Percentiles rank a stretch among this genome's conserved stretches.
Conservation (phyloP, 768 basidiomycete genomes). For the Suillus americanus region DNA sequence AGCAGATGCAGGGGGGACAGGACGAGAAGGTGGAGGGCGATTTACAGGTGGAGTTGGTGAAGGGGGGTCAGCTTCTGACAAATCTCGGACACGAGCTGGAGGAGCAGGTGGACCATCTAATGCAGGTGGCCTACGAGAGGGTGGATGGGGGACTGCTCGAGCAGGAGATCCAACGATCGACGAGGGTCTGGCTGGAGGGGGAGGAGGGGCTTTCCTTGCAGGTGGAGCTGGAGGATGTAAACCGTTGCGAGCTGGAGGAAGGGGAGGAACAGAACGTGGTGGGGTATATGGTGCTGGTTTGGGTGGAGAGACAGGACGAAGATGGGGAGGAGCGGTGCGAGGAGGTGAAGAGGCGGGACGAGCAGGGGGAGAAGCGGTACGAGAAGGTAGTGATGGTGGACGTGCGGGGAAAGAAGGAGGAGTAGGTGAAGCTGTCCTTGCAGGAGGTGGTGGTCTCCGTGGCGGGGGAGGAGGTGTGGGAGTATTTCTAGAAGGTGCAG, state of each 20-base stretch:
- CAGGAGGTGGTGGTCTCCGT: conserved; percentile 24
- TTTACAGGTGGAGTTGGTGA: conserved; percentile 26
- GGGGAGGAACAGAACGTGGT: conserved; percentile 19
- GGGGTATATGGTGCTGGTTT: conserved; percentile 12
- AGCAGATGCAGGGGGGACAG: conserved; percentile 1
- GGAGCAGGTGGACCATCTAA: conserved; percentile 28
- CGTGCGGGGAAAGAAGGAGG: conserved; percentile 32
- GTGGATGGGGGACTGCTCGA: conserved; percentile 39
- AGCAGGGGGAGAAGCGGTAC: conserved; percentile 25
- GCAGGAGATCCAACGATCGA: conserved; percentile 28
- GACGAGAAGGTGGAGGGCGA: conserved; percentile 13
- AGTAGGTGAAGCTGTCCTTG: conserved; percentile 20
- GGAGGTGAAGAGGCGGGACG: conserved; percentile 24
- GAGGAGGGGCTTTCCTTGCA: conserved; percentile 40
- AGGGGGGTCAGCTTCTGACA: conserved; percentile 44
- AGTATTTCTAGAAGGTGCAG: conserved; percentile 32
- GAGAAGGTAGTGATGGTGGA: conserved; percentile 23
- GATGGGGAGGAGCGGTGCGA: conserved; percentile 7
- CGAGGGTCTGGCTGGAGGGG: conserved; percentile 46
- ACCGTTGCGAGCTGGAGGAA: conserved; percentile 32
- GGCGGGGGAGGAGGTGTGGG: conserved; percentile 42
- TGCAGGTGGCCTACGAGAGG: conserved; percentile 36
- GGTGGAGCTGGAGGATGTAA: conserved; percentile 37
- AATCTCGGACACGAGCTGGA: conserved; percentile 40
- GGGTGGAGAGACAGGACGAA: conserved; percentile 27